Percentiles rank a stretch among this genome's conserved stretches.
Evolutionary conservation across 179 eudicot genomes (phyloP).

Genomic region (Vitellaria paradoxa): DNA sequence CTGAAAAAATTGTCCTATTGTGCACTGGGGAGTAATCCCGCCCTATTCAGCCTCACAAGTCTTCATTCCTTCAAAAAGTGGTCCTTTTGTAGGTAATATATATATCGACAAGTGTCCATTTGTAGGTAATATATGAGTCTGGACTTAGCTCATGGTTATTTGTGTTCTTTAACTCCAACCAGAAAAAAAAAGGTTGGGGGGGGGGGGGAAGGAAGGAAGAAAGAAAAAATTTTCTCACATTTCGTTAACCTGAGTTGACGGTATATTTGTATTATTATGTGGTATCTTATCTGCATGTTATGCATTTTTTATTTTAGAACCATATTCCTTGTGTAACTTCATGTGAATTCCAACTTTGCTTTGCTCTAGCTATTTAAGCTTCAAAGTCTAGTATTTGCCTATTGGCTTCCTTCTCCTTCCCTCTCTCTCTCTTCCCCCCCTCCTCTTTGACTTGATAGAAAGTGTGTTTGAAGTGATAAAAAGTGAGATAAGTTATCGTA

Average conservation of each 20-base stretch:
- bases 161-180: not conserved
- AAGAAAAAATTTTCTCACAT: no score
- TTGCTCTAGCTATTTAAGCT: not conserved
- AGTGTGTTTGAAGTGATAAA: no score
- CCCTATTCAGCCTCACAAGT: not conserved
- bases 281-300: not conserved
- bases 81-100: not conserved
- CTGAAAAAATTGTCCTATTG: not conserved
- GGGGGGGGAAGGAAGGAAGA: no score
- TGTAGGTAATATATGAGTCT: not conserved
- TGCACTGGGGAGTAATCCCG: not conserved
- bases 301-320: not conserved
- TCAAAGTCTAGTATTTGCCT: not conserved
- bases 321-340: not conserved
- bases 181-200: no score
- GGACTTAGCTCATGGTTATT: not conserved
- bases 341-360: constrained; percentile 1
- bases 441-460: not conserved
- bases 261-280: not conserved
- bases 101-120: not conserved
- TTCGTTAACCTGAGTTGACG: not conserved
- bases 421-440: not conserved
- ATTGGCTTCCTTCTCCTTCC: not conserved
- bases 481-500: no score
- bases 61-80: not conserved